Base-by-base conservation (phyloP, 345 rosid genomes). In the Syzygium aromaticum region DNA sequence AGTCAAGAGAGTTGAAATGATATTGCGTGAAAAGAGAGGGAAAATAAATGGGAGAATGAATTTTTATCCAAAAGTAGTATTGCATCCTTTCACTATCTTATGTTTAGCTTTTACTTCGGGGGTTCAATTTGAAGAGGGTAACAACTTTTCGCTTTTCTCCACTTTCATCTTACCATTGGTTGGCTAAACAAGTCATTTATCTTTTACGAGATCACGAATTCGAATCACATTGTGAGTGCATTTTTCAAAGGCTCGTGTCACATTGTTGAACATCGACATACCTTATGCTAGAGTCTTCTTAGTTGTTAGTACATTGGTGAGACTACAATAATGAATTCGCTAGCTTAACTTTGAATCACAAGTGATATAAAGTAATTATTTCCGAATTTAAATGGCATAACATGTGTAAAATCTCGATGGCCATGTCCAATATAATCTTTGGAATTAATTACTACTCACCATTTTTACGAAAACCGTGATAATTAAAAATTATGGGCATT, bases 321-420 rank as follows among this genome's bases (percentile, higher is more conserved):
- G 46, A 43, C 46, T 5, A 43, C 6, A 43, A 43, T 6, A 1
- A 43, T 43, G 46, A 43, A 43, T 43, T 43, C 46, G 7, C 46
- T 43, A 7, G 7, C 46, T 27, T 59, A 3, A 27, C 30, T 59
- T 27, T 27, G 3, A 0, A 59, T 27, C 5, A 8, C 12, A 27
- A 11, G 67, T 27, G 11, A 1, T 0, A 3, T 14, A 15, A 61
- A 61, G 3, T 2, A 4, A n/a, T 61, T 61, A n/a, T 61, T 61
- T 3, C 1, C 0, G 2, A 13, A 61, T n/a, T 13, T 3, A n/a
- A 61, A n/a, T 2, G 4, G 14, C 38, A 13, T 13, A 0, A 28
- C 9, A 63, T 2, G 7, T 27, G 19, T 28, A 63, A 28, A 63
- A 63, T 63, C 21, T 28, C 0, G 5, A 63, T 63, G 8, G 10